Percentiles rank a stretch among this genome's conserved stretches.
These are phyloP conservation scores for Perkinsus chesapeaki DNA, from an alignment of 169 alveolate species.

Conservation along the genomic window DNA sequence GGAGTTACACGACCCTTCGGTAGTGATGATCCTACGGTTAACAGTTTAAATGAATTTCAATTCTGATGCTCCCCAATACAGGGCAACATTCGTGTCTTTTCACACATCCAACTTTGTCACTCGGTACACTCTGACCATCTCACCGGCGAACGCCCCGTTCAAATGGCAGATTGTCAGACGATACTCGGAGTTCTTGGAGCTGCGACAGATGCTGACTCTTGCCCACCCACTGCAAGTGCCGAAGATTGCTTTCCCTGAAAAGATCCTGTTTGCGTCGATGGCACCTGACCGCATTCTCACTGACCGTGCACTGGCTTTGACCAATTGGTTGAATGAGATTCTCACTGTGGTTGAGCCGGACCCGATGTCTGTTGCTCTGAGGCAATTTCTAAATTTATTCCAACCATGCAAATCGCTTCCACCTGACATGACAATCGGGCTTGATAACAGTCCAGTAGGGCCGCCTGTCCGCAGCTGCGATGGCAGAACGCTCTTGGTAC, in stretches of 20 bases:
- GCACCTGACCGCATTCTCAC: background rate
- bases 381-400: background rate
- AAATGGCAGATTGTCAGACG: background rate
- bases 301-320: background rate
- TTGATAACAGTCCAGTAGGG: background rate
- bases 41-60: background rate
- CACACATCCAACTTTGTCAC: background rate
- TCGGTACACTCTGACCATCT: background rate
- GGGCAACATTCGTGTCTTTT: background rate
- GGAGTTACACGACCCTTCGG: too few species aligned
- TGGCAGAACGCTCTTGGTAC: background rate
- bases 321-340: background rate
- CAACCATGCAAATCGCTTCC: background rate
- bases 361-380: background rate
- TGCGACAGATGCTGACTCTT: background rate
- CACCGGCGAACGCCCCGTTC: background rate
- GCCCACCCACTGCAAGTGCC: background rate
- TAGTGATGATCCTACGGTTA: too few species aligned
- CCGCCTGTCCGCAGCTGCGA: background rate
- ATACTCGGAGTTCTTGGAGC: background rate
- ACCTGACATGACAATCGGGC: background rate
- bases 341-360: background rate
- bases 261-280: background rate
- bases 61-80: background rate
- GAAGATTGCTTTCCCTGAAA: background rate